Conservation (phyloP, 306 rosid species). For the Gastrolobium villosum region DNA sequence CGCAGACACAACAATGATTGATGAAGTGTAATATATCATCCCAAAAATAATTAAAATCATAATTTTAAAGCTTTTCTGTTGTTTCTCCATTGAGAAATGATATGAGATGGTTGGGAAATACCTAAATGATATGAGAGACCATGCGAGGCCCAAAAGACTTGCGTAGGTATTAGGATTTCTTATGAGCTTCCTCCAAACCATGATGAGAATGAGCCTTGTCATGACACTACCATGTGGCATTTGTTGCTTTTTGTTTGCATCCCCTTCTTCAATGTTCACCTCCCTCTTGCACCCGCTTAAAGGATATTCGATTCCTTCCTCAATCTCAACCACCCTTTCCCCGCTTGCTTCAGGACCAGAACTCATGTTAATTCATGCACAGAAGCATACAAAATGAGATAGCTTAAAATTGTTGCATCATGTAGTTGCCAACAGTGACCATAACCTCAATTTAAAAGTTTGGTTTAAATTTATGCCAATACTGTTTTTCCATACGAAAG, state of each 20-base stretch:
- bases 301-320: constrained; percentile 54
- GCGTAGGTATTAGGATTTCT: constrained; percentile 82
- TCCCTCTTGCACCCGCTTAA: constrained; percentile 52
- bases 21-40: neutral
- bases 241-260: constrained; percentile 59
- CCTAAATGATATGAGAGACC: constrained; percentile 84
- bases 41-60: neutral
- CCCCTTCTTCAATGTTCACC: constrained; percentile 49
- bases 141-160: constrained; percentile 64
- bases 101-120: neutral
- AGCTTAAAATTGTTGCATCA: neutral
- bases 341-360: constrained; percentile 51
- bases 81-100: neutral
- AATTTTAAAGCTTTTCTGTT: neutral
- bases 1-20: neutral
- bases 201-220: constrained; percentile 76
- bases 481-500: too few relatives aligned
- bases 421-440: too few relatives aligned
- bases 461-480: too few relatives aligned
- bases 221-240: constrained; percentile 79
- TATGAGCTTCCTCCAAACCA: constrained; percentile 52
- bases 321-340: constrained; percentile 45
- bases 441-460: neutral
- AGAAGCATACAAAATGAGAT: constrained; percentile 31
- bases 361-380: constrained; percentile 57